phyloP scores from a whole-genome alignment of 1,139 yeast genomes.

The Martiniozyma asiatica region DNA sequence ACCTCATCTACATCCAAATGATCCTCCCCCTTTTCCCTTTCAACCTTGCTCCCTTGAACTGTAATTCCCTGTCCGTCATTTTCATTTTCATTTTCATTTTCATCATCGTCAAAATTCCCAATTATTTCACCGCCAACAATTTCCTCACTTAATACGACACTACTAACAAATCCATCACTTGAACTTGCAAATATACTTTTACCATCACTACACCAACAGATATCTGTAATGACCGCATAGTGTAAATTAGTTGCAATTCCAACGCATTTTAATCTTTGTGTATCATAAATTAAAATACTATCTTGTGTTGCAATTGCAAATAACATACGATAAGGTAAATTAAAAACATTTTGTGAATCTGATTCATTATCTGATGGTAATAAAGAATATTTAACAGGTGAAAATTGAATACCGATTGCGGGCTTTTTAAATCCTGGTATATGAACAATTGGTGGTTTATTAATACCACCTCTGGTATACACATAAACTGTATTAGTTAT shows the following conservation, averaged over 20 bases:
- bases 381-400: slow-evolving; percentile 48
- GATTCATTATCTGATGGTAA: slow-evolving; percentile 13
- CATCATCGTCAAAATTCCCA: slow-evolving; percentile 6
- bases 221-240: slow-evolving; percentile 78
- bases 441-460: slow-evolving; percentile 60
- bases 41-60: no score
- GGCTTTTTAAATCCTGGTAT: slow-evolving; percentile 75
- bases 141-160: slow-evolving; percentile 32
- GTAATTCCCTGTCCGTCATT: no score
- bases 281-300: slow-evolving; percentile 72
- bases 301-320: slow-evolving; percentile 94
- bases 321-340: slow-evolving; percentile 63
- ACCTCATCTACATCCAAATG: no score
- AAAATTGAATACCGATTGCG: slow-evolving; percentile 70
- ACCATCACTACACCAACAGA: slow-evolving; percentile 78
- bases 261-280: slow-evolving; percentile 54
- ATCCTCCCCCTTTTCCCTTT: no score
- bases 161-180: slow-evolving; percentile 88
- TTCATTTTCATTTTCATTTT: no score
- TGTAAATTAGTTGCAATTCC: slow-evolving; percentile 73
- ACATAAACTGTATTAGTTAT: slow-evolving; percentile 60
- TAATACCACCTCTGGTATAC: slow-evolving; percentile 58
- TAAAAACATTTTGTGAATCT: slow-evolving; percentile 25
- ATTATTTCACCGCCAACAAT: slow-evolving; percentile 12
- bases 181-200: slow-evolving; percentile 63